These are phyloP conservation scores for Rhizopogon vinicolor DNA, from an alignment of 768 basidiomycete species.

Conservation along the genomic window DNA sequence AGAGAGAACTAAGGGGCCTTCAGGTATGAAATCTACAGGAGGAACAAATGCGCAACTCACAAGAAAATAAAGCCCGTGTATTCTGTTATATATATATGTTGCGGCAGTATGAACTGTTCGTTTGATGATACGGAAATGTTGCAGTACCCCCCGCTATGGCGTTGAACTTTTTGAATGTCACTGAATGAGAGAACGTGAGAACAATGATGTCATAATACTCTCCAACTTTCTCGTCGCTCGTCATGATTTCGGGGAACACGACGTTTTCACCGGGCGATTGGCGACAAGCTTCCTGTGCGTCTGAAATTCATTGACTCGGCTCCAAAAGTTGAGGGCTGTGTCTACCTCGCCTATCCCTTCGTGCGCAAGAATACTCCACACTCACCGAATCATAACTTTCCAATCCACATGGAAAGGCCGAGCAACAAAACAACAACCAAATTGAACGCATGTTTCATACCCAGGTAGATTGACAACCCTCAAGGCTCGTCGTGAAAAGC, in stretches of 20 bases:
- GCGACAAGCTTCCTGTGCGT: not conserved
- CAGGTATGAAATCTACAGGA: not conserved
- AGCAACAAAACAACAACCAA: too few species aligned
- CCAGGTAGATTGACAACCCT: too few species aligned
- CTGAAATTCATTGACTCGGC: too few species aligned
- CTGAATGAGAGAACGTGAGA: not conserved
- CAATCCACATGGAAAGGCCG: too few species aligned
- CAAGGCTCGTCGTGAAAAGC: too few species aligned
- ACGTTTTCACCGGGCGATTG: not conserved
- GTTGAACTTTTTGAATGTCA: not conserved
- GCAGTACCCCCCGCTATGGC: too few species aligned
- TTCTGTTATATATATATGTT: not conserved
- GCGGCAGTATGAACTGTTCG: not conserved
- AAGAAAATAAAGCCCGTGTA: not conserved
- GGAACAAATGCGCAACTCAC: not conserved
- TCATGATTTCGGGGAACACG: not conserved
- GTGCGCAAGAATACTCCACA: not conserved
- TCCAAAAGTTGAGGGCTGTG: not conserved
- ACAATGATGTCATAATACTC: not conserved
- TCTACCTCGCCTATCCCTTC: too few species aligned
- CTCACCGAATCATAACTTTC: not conserved
- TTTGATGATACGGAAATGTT: not conserved
- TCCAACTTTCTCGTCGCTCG: not conserved
- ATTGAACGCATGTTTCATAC: too few species aligned
- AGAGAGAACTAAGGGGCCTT: not conserved